Percentiles rank a stretch among this genome's conserved stretches.
Conservation (phyloP, 2,329 filamentous ascomycete species). For the Aspergillus phoenicis region DNA sequence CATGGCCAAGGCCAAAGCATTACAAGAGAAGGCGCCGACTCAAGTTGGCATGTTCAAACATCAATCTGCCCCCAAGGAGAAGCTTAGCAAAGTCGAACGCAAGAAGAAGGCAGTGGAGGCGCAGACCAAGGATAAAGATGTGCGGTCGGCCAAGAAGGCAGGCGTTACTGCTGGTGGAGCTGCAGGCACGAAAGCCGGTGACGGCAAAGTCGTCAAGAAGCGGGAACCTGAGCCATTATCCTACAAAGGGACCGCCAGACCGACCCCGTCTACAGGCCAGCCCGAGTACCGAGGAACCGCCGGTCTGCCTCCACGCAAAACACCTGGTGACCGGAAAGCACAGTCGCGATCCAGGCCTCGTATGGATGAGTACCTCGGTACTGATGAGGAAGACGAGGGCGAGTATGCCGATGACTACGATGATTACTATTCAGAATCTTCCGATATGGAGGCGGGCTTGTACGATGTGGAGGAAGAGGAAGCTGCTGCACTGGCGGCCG, state of each 20-base stretch:
- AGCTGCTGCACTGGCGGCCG: conserved; percentile 41
- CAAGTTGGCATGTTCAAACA: conserved; percentile 59
- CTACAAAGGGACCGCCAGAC: conserved; percentile 45
- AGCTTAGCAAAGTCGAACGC: conserved; percentile 58
- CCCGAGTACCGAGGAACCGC: conserved; percentile 47
- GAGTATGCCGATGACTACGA: conserved; percentile 44
- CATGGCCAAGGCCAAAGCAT: conserved; percentile 60
- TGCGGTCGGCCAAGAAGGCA: conserved; percentile 34
- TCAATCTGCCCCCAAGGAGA: conserved; percentile 57
- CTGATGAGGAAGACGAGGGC: conserved; percentile 53
- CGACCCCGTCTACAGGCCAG: conserved; percentile 27
- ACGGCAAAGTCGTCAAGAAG: conserved; percentile 31
- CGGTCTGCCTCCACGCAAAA: conserved; percentile 35
- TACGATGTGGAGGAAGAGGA: conserved; percentile 52
- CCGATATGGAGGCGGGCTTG: conserved; percentile 55
- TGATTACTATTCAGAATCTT: conserved; percentile 50
- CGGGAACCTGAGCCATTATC: conserved; percentile 35
- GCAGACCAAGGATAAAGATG: conserved; percentile 44
- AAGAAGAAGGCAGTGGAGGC: conserved; percentile 47
- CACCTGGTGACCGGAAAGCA: conserved; percentile 30
- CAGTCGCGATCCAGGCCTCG: conserved; percentile 26
- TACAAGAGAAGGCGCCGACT: conserved; percentile 50
- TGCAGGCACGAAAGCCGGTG: conserved; percentile 24
- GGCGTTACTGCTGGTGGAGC: conserved; percentile 23
- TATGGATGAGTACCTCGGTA: conserved; percentile 49